Conservation (phyloP, 305 asterid genomes). For the Fraxinus platypoda region DNA sequence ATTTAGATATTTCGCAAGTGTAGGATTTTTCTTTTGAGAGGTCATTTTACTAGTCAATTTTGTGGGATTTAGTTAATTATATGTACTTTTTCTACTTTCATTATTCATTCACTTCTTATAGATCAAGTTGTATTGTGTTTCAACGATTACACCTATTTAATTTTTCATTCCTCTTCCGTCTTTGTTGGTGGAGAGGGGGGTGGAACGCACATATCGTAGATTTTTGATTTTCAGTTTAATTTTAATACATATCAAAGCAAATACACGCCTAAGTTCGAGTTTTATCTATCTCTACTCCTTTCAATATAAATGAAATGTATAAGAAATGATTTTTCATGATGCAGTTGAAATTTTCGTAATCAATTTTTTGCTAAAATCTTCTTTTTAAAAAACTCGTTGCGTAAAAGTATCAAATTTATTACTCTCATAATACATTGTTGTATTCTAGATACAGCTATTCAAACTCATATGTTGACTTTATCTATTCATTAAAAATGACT, state of each 20-base stretch:
- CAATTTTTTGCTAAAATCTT: background rate
- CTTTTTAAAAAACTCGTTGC: background rate
- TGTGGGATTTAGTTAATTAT: no score
- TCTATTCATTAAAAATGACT: background rate
- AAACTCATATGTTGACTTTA: background rate
- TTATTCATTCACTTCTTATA: no score
- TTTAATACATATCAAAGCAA: no score
- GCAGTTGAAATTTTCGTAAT: background rate
- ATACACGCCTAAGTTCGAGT: no score
- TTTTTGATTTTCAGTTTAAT: no score
- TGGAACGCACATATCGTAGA: no score
- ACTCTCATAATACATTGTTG: background rate
- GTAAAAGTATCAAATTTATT: no score
- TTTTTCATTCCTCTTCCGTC: background rate
- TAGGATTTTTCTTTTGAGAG: background rate
- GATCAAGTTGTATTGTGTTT: no score
- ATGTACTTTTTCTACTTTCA: no score
- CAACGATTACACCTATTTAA: background rate
- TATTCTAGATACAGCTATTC: background rate
- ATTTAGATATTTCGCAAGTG: background rate
- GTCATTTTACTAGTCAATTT: background rate
- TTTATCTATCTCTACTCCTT: background rate
- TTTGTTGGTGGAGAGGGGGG: background rate
- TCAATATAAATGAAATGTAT: background rate
- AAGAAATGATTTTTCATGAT: background rate